phyloP scores from a whole-genome alignment of 495 filamentous ascomycete species.

The Penicillium silybi region DNA sequence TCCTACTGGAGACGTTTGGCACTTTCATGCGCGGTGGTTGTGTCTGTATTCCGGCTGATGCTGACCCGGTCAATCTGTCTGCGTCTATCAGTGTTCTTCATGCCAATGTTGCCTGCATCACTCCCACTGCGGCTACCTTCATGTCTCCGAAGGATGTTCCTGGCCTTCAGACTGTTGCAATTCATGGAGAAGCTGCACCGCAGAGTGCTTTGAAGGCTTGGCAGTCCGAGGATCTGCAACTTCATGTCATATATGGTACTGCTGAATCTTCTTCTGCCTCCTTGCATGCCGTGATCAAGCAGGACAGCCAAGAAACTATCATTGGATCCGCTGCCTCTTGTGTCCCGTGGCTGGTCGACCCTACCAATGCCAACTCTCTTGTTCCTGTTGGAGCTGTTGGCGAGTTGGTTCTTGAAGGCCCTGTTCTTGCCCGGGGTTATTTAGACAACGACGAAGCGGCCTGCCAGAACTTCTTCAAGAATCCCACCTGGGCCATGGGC shows the following conservation, averaged over 20 bases:
- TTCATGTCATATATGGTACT: constrained; percentile 35
- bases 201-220: constrained; percentile 11
- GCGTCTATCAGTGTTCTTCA: constrained; percentile 31
- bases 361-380: constrained; percentile 46
- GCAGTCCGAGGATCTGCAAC: constrained; percentile 24
- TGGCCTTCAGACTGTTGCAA: constrained; percentile 31
- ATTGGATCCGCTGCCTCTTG: constrained; percentile 27
- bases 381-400: constrained; percentile 56
- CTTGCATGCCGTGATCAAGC: constrained; percentile 13
- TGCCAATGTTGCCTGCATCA: constrained; percentile 34
- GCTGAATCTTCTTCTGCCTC: constrained; percentile 33
- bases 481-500: constrained; percentile 42
- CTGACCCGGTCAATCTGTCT: constrained; percentile 22
- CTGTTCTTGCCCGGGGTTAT: constrained; percentile 49
- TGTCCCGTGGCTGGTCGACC: constrained; percentile 54
- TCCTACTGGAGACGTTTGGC: constrained; percentile 36
- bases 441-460: constrained; percentile 37
- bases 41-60: constrained; percentile 40
- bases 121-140: constrained; percentile 45
- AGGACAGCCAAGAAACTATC: constrained; percentile 1
- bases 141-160: constrained; percentile 43
- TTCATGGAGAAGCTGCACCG: constrained; percentile 31
- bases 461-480: constrained; percentile 41
- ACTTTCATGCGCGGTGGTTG: constrained; percentile 42
- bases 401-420: constrained; percentile 61